Evolutionary conservation across 2,329 filamentous ascomycete genomes (phyloP).

Genomic region (Chaetothyriales sp.): DNA sequence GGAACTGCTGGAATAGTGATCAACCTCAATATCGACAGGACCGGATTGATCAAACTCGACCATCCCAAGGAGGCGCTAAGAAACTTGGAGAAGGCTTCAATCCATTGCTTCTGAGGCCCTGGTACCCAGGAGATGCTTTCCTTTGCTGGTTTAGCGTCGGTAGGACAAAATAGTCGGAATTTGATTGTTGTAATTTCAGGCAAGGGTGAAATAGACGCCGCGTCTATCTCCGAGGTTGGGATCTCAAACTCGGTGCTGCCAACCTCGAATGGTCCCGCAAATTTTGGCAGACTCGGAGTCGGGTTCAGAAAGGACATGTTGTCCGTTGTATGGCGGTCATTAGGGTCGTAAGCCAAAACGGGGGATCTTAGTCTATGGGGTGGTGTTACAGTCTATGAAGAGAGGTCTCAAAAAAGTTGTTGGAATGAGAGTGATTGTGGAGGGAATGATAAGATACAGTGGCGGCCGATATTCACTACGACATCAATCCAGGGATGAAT

Average conservation of each 20-base stretch:
- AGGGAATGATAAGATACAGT: not conserved
- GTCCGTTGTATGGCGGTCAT: not conserved
- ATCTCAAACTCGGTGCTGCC: constrained; percentile 72
- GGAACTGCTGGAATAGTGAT: constrained; percentile 20
- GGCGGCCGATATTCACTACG: no score
- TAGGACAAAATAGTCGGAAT: constrained; percentile 73
- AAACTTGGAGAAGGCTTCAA: constrained; percentile 65
- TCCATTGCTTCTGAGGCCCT: constrained; percentile 57
- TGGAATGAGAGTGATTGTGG: not conserved
- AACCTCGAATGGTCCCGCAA: constrained; percentile 64
- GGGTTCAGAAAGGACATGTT: constrained; percentile 29
- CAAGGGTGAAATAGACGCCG: constrained; percentile 37
- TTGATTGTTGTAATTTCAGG: constrained; percentile 58
- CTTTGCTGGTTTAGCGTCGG: constrained; percentile 28
- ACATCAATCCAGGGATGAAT: no score
- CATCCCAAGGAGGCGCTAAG: constrained; percentile 40
- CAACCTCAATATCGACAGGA: constrained; percentile 17
- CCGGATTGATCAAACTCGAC: constrained; percentile 10
- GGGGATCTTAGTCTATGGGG: not conserved
- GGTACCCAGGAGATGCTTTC: constrained; percentile 61
- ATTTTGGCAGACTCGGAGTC: constrained; percentile 58
- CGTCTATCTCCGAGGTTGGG: constrained; percentile 42
- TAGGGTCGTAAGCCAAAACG: not conserved
- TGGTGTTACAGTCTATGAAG: not conserved
- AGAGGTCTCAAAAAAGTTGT: not conserved